Evolutionary conservation across 257 asterid species (phyloP).

Genomic region (Rhazya stricta): DNA sequence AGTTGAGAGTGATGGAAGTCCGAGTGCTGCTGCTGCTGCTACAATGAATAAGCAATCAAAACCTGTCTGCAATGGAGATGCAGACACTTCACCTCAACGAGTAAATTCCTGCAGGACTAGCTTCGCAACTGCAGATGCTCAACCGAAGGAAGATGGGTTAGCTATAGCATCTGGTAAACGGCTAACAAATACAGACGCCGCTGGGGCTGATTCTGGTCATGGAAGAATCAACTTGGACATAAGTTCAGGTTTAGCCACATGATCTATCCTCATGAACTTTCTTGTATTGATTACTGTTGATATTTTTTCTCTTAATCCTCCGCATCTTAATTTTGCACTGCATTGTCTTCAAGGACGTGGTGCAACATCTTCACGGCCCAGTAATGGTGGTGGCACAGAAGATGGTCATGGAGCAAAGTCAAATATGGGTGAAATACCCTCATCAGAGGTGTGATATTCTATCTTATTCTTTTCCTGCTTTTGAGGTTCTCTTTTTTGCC

Average conservation of each 20-base stretch:
- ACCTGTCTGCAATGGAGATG: slow-evolving; percentile 51
- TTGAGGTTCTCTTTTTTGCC: not conserved
- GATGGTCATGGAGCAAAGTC: slow-evolving; percentile 43
- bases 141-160: slow-evolving; percentile 43
- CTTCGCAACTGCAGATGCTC: slow-evolving; percentile 38
- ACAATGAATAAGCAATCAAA: slow-evolving; percentile 46
- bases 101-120: slow-evolving; percentile 36
- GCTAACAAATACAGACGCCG: slow-evolving; percentile 34
- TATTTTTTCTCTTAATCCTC: not conserved
- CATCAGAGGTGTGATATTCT: slow-evolving; percentile 51
- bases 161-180: slow-evolving; percentile 43
- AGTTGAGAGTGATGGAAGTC: slow-evolving; percentile 63
- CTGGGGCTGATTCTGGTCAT: slow-evolving; percentile 33
- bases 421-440: slow-evolving; percentile 36
- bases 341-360: slow-evolving; percentile 41
- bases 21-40: slow-evolving; percentile 39
- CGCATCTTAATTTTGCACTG: slow-evolving; percentile 13
- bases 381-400: slow-evolving; percentile 45
- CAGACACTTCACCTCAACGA: slow-evolving; percentile 41
- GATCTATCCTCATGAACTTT: not conserved
- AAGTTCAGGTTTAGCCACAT: slow-evolving; percentile 26
- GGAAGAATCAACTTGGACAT: slow-evolving; percentile 34
- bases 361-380: slow-evolving; percentile 36
- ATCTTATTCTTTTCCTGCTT: not conserved
- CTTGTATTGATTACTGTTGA: not conserved